Base-by-base conservation (phyloP, 306 rosid species). In the Citrullus amarus region DNA sequence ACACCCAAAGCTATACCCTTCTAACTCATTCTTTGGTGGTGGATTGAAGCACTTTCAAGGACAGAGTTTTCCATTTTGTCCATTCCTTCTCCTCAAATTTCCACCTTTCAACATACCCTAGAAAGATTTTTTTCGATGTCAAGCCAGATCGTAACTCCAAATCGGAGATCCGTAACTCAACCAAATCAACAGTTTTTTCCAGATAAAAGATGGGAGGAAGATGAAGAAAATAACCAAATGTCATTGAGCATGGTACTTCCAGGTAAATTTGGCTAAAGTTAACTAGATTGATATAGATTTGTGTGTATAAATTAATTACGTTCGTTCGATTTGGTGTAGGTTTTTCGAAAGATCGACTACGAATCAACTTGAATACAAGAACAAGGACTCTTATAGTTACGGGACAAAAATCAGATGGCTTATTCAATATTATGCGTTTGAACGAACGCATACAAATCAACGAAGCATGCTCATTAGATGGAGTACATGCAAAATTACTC, bases 211-310 rank as follows among this genome's bases (percentile, higher is more conserved):
- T 62, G 20, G 20, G 5, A 14, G 12, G 5, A 14, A 2, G 12
- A 1, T 0, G 39, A 12, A 0, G 12, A 15, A 2, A 0, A 15
- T 0, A 15, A 2, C 1, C 0, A 8, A 6, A 13, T 0, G 36
- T 6, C 2, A 16, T 17, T 63, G 6, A 15, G 0, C 46, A 36
- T 63, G 22, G 8, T 6, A 2, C 46, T 63, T 16, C 6, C 44
- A 63, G 70, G 70, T 63, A 63, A 63, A 62, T 11, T 28, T 25
- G 25, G 9, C 30, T 53, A 53, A n/a, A 10, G 2, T 20, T 8
- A 57, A 8, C 30, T 16, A 53, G 2, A 53, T 16, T 4, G 0
- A 1, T 15, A 7, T 15, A 32, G 28, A 25, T 32, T 3, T 50
- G 8, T 51, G 3, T 51, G 57, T 16, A 16, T 0, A 16, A 53